phyloP scores from a whole-genome alignment of 345 rosid genomes.

The Boechera stricta region DNA sequence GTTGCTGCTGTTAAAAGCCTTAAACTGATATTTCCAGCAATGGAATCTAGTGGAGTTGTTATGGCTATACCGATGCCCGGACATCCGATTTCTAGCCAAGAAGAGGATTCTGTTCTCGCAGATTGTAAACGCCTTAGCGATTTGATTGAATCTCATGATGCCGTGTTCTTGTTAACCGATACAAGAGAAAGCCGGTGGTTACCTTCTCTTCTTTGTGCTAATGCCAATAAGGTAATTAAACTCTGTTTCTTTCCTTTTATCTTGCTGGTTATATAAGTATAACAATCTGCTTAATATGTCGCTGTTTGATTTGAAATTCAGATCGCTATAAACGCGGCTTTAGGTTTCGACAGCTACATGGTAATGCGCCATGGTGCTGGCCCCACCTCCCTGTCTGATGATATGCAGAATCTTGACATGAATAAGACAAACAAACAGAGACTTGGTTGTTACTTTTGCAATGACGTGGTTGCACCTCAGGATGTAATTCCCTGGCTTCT shows the following conservation, averaged over 20 bases:
- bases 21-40: slow-evolving; percentile 81
- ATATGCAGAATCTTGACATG: slow-evolving; percentile 52
- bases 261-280: slow-evolving; percentile 4
- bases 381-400: slow-evolving; percentile 55
- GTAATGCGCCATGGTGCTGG: slow-evolving; percentile 99
- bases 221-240: slow-evolving; percentile 68
- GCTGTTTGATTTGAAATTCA: slow-evolving; percentile 45
- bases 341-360: slow-evolving; percentile 95
- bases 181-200: slow-evolving; percentile 99
- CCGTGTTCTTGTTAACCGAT: slow-evolving; percentile 90
- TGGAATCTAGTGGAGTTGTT: slow-evolving; percentile 80
- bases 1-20: slow-evolving; percentile 87
- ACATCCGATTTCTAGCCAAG: slow-evolving; percentile 79
- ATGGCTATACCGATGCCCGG: slow-evolving; percentile 99
- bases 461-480: slow-evolving; percentile 92
- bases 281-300: neutral
- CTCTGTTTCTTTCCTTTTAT: slow-evolving; percentile 9
- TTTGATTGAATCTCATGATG: slow-evolving; percentile 85
- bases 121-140: slow-evolving; percentile 73
- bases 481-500: slow-evolving; percentile 57
- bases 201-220: slow-evolving; percentile 83
- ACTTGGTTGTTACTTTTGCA: slow-evolving; percentile 98
- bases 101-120: slow-evolving; percentile 70
- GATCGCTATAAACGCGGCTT: slow-evolving; percentile 90
- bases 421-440: slow-evolving; percentile 55